These are phyloP conservation scores for Trichophyton simii DNA, from an alignment of 2,329 filamentous ascomycete species.

Conservation along the genomic window DNA sequence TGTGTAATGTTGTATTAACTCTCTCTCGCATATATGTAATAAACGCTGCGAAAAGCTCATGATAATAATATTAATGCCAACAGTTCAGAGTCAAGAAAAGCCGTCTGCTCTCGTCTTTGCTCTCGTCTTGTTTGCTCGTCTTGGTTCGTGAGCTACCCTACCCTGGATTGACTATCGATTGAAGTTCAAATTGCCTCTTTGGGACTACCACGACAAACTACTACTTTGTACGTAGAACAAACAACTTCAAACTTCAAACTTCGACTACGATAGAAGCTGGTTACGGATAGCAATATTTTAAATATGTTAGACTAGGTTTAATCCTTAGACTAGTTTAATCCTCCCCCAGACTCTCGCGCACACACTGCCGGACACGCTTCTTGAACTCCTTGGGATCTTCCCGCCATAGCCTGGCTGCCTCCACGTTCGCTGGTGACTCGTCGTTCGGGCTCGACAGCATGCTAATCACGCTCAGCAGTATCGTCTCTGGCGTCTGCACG, in stretches of 20 bases:
- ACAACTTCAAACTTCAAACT: too few species aligned
- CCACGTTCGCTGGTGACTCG: slow-evolving; percentile 88
- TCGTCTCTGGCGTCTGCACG: slow-evolving; percentile 90
- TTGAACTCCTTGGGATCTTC: slow-evolving; percentile 71
- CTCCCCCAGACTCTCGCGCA: slow-evolving; percentile 69
- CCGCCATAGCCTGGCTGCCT: slow-evolving; percentile 78
- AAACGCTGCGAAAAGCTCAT: background rate
- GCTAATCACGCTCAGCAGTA: slow-evolving; percentile 81
- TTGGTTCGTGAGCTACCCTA: too few species aligned
- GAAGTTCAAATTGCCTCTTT: too few species aligned
- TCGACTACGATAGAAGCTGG: too few species aligned
- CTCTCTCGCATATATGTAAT: background rate
- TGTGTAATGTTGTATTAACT: background rate
- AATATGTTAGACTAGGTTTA: background rate
- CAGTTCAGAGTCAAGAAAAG: background rate
- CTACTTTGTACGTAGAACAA: too few species aligned
- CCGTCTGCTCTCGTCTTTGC: too few species aligned
- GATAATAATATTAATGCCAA: slow-evolving; percentile 3
- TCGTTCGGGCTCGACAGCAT: slow-evolving; percentile 88
- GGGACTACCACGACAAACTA: too few species aligned
- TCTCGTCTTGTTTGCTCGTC: too few species aligned
- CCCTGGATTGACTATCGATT: too few species aligned
- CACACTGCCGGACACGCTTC: slow-evolving; percentile 62
- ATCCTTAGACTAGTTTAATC: slow-evolving; percentile 29
- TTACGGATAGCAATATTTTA: background rate